phyloP scores from a whole-genome alignment of 2,329 filamentous ascomycete genomes.

The Teratosphaeria pseudoeucalypti region DNA sequence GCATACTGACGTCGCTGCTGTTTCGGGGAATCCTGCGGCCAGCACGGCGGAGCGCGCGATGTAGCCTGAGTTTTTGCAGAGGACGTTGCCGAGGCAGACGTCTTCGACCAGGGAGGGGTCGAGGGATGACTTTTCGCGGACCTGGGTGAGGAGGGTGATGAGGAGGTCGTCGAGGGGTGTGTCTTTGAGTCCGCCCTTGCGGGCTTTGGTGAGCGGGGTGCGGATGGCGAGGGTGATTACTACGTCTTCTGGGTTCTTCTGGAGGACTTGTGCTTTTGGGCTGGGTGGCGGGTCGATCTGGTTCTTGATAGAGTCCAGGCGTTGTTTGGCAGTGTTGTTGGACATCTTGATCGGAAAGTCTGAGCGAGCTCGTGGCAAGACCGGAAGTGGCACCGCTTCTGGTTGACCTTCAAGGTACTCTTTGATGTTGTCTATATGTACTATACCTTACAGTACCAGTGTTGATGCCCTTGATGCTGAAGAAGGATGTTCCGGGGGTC shows the following conservation, averaged over 20 bases:
- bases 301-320: not conserved
- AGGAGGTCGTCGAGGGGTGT: constrained; percentile 77
- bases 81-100: constrained; percentile 81
- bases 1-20: constrained; percentile 63
- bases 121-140: constrained; percentile 22
- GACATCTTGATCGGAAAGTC: not conserved
- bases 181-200: constrained; percentile 91
- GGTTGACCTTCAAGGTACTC: no score
- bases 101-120: constrained; percentile 41
- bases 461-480: no score
- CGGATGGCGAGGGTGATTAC: constrained; percentile 88
- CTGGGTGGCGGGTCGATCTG: not conserved
- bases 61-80: constrained; percentile 73
- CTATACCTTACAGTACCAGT: no score
- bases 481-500: no score
- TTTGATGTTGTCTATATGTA: no score
- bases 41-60: constrained; percentile 77
- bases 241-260: constrained; percentile 77
- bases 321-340: not conserved
- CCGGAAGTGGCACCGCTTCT: no score
- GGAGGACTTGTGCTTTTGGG: not conserved
- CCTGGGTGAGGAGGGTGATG: constrained; percentile 64
- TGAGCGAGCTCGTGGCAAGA: not conserved
- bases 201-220: constrained; percentile 75
- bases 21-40: constrained; percentile 85